Percentiles rank a stretch among this genome's conserved stretches.
Conservation (phyloP, 225 moss, liverwort and hornwort species). For the Pseudisothecium myosuroides region DNA sequence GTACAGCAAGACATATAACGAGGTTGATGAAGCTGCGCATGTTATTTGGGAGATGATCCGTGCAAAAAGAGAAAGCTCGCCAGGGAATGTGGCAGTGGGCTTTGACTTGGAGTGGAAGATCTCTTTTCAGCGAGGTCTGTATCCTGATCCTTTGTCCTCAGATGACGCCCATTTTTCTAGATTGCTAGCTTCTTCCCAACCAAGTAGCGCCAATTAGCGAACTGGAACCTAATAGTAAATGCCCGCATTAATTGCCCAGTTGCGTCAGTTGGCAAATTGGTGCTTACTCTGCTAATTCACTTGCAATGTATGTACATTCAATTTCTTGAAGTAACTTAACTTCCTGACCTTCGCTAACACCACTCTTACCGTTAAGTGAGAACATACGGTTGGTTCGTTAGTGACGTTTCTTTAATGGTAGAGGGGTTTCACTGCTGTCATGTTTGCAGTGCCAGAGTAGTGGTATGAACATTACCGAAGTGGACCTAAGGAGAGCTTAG, state of each 20-base stretch:
- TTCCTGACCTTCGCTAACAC: background rate
- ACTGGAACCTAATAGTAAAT: background rate
- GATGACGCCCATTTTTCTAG: background rate
- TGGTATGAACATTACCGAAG: background rate
- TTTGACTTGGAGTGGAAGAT: constrained; percentile 75
- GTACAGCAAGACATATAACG: constrained; percentile 60
- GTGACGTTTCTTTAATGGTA: background rate
- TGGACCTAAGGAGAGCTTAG: background rate
- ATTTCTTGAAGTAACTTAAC: background rate
- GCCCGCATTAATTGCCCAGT: background rate
- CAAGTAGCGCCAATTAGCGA: background rate
- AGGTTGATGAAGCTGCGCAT: constrained; percentile 51
- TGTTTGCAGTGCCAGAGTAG: background rate
- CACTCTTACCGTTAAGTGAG: background rate
- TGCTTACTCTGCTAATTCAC: background rate
- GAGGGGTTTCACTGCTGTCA: background rate
- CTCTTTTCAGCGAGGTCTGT: constrained; percentile 45
- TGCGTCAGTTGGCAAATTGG: background rate
- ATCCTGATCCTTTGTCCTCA: background rate
- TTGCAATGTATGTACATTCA: background rate
- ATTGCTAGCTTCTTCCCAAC: background rate
- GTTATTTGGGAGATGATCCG: constrained; percentile 41
- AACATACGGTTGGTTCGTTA: background rate
- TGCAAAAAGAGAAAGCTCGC: constrained; percentile 10
- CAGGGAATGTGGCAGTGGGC: constrained; percentile 43